Percentiles rank a stretch among this genome's conserved stretches.
These are phyloP conservation scores for Juncus effusus DNA, from an alignment of 176 grass and related monocot genomes.

Conservation along the genomic window DNA sequence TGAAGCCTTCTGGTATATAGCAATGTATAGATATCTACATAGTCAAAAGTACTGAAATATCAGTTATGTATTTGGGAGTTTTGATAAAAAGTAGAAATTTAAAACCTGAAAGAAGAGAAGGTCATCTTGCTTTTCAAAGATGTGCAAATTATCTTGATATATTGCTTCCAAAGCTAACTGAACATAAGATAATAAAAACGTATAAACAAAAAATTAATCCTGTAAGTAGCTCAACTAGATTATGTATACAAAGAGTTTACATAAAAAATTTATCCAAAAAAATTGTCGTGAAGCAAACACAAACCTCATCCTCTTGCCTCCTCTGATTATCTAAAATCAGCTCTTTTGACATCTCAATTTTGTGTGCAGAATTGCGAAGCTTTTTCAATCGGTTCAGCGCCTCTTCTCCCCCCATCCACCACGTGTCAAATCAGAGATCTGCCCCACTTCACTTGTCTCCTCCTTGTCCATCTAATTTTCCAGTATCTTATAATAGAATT, in stretches of 20 bases:
- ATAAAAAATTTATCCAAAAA: too few relatives aligned
- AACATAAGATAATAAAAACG: conserved; percentile 21
- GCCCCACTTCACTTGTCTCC: too few relatives aligned
- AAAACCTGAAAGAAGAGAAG: conserved; percentile 75
- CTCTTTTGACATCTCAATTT: conserved; percentile 34
- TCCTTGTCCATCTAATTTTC: neutral
- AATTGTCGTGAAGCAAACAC: too few relatives aligned
- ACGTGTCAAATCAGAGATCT: neutral
- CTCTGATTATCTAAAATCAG: conserved; percentile 32
- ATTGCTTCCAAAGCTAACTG: conserved; percentile 83
- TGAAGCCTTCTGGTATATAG: conserved; percentile 32
- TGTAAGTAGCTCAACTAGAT: too few relatives aligned
- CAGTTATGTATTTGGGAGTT: too few relatives aligned
- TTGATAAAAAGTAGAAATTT: too few relatives aligned
- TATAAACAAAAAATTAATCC: too few relatives aligned
- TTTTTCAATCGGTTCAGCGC: conserved; percentile 49
- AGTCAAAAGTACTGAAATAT: too few relatives aligned
- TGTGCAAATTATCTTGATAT: conserved; percentile 58
- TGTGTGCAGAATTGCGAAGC: conserved; percentile 26
- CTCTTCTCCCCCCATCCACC: conserved; percentile 28
- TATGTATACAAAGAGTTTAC: neutral
- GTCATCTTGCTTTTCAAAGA: conserved; percentile 45
- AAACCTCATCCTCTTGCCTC: conserved; percentile 54
- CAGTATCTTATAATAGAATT: too few relatives aligned
- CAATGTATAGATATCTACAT: conserved; percentile 41